phyloP scores from a whole-genome alignment of 2,329 filamentous ascomycete genomes.

The Thyridium curvatum region DNA sequence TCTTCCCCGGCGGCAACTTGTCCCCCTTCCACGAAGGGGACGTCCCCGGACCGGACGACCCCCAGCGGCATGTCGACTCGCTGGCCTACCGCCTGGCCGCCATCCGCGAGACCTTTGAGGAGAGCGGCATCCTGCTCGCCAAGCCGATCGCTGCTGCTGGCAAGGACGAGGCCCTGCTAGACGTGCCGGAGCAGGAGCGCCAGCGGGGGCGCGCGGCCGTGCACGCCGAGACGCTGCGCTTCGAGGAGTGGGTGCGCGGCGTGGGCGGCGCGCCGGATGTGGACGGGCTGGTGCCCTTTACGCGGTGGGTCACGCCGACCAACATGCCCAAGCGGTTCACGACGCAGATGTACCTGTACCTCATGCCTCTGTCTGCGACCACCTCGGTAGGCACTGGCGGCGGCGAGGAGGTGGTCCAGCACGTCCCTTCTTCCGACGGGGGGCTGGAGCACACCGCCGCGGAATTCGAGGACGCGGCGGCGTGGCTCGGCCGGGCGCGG shows the following conservation, averaged over 20 bases:
- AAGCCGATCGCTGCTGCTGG: constrained; percentile 30
- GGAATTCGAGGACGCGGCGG: constrained; percentile 62
- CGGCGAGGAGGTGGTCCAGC: constrained; percentile 36
- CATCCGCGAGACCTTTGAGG: constrained; percentile 89
- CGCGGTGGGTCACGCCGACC: constrained; percentile 82
- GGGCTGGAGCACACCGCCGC: constrained; percentile 59
- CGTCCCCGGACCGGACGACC: constrained; percentile 26
- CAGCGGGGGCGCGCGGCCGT: constrained; percentile 63
- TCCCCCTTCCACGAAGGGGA: constrained; percentile 71
- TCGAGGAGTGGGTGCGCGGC: constrained; percentile 55
- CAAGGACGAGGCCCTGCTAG: constrained; percentile 43
- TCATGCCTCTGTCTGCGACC: constrained; percentile 56
- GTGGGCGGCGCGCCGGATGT: constrained; percentile 56
- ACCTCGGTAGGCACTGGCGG: constrained; percentile 25
- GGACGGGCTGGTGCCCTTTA: constrained; percentile 71
- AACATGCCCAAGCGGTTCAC: constrained; percentile 73
- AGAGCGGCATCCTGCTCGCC: constrained; percentile 82
- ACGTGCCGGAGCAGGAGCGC: constrained; percentile 51
- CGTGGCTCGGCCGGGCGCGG: constrained; percentile 61
- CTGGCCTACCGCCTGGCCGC: constrained; percentile 73
- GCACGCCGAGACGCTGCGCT: constrained; percentile 59
- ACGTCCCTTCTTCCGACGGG: constrained; percentile 63
- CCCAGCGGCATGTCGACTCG: constrained; percentile 62
- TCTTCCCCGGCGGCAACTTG: constrained; percentile 89
- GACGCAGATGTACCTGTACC: constrained; percentile 95